phyloP scores from a whole-genome alignment of 2,329 filamentous ascomycete genomes.

The Ophiosphaerella herpotricha region DNA sequence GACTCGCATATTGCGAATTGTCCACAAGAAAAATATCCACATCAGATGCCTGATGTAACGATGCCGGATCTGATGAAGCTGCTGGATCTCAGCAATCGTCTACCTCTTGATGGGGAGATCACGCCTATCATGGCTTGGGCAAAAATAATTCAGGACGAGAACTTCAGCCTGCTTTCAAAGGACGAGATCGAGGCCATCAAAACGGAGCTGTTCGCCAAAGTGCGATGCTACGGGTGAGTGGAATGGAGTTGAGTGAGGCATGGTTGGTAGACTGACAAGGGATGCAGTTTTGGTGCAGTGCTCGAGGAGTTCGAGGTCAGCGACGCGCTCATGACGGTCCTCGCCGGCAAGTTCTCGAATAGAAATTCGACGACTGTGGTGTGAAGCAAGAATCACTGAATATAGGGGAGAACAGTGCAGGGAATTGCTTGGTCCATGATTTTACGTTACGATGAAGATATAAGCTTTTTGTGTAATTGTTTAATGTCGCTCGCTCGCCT shows the following conservation, averaged over 20 bases:
- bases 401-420: neutral
- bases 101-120: conserved; percentile 86
- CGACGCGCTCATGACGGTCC: conserved; percentile 75
- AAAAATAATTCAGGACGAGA: conserved; percentile 65
- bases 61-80: conserved; percentile 79
- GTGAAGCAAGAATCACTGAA: conserved; percentile 10
- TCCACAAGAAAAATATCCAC: conserved; percentile 62
- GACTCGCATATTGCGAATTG: conserved; percentile 63
- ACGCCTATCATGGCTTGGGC: conserved; percentile 96
- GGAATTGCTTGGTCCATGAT: conserved; percentile 3
- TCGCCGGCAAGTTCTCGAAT: conserved; percentile 59
- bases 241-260: neutral
- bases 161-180: conserved; percentile 66
- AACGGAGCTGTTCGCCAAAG: conserved; percentile 75
- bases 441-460: conserved; percentile 2
- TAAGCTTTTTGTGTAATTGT: conserved; percentile 19
- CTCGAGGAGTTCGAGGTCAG: conserved; percentile 74
- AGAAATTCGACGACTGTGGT: conserved; percentile 13
- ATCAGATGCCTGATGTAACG: conserved; percentile 75
- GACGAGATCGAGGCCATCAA: conserved; percentile 74
- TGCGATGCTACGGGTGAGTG: conserved; percentile 88
- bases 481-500: conserved; percentile 24
- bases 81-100: conserved; percentile 78
- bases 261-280: conserved; percentile 7
- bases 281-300: conserved; percentile 67